A percentile compares a stretch with the other conserved stretches of the same genome.
phyloP scores from a whole-genome alignment of 2,329 filamentous ascomycete genomes.

The Orbilia oligospora region DNA sequence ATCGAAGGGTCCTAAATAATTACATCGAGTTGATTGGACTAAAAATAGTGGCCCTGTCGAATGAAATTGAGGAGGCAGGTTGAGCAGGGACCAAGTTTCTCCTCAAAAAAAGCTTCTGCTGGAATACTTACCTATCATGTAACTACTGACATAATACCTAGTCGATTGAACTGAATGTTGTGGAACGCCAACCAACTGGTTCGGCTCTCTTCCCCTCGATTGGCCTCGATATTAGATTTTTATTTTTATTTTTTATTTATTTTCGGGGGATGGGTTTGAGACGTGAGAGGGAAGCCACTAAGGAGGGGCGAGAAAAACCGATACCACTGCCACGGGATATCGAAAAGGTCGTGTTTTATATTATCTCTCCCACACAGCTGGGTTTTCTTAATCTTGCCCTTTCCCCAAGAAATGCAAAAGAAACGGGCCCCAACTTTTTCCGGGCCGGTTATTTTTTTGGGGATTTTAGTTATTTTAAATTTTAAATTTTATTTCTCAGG shows the following conservation, averaged over 20 bases:
- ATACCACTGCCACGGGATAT: slow-evolving; percentile 1
- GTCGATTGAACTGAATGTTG: no score
- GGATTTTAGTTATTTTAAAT: no score
- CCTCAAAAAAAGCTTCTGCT: slow-evolving; percentile 15
- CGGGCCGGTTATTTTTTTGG: neutral
- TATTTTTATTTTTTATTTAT: no score
- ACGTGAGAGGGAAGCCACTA: slow-evolving; percentile 4
- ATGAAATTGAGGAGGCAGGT: slow-evolving; percentile 58
- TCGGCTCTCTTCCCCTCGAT: neutral
- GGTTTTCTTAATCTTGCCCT: neutral
- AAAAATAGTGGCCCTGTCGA: slow-evolving; percentile 47
- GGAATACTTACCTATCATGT: neutral
- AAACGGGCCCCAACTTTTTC: slow-evolving; percentile 1
- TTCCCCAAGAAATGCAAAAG: neutral
- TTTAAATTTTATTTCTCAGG: no score
- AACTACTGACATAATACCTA: no score
- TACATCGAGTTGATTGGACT: slow-evolving; percentile 34
- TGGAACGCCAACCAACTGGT: slow-evolving; percentile 48
- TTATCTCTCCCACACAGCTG: slow-evolving; percentile 33
- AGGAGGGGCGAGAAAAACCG: neutral
- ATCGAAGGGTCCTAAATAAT: slow-evolving; percentile 16
- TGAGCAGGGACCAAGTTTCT: slow-evolving; percentile 25
- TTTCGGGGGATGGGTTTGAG: slow-evolving; percentile 4
- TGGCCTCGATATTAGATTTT: neutral
- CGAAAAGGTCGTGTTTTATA: slow-evolving; percentile 19